phyloP scores from a whole-genome alignment of 495 filamentous ascomycete genomes.

The Penicilliopsis zonata region DNA sequence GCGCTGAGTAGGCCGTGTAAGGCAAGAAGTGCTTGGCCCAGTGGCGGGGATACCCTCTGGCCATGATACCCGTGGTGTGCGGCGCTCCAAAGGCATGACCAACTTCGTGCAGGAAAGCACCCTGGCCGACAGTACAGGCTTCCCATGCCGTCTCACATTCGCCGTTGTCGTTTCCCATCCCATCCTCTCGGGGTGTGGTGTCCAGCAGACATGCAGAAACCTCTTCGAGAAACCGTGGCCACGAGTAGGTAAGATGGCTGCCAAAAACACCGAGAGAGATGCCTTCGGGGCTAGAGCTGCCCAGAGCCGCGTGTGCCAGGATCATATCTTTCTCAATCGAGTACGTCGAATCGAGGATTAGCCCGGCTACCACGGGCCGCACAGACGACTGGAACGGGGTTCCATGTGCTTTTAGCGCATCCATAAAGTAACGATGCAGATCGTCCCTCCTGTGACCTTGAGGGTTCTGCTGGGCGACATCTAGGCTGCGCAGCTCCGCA shows the following conservation, averaged over 20 bases:
- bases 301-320: constrained; percentile 29
- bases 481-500: constrained; percentile 18
- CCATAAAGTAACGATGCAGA: constrained; percentile 25
- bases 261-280: constrained; percentile 36
- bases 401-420: constrained; percentile 26
- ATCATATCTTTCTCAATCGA: constrained; percentile 20
- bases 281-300: constrained; percentile 23
- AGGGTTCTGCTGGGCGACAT: constrained; percentile 23
- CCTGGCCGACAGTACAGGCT: constrained; percentile 29
- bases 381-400: constrained; percentile 15
- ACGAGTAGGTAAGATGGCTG: constrained; percentile 33
- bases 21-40: constrained; percentile 22
- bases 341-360: constrained; percentile 32
- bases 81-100: constrained; percentile 25
- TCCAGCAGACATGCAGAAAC: constrained; percentile 24
- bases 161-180: constrained; percentile 24
- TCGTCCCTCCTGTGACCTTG: constrained; percentile 14
- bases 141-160: constrained; percentile 25
- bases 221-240: constrained; percentile 35
- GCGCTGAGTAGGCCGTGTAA: constrained; percentile 3
- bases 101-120: constrained; percentile 28
- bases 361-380: constrained; percentile 30
- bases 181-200: constrained; percentile 12
- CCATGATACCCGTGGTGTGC: constrained; percentile 27
- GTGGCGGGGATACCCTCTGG: constrained; percentile 20